phyloP scores from a whole-genome alignment of 257 asterid genomes.

The Solanum chmielewskii region DNA sequence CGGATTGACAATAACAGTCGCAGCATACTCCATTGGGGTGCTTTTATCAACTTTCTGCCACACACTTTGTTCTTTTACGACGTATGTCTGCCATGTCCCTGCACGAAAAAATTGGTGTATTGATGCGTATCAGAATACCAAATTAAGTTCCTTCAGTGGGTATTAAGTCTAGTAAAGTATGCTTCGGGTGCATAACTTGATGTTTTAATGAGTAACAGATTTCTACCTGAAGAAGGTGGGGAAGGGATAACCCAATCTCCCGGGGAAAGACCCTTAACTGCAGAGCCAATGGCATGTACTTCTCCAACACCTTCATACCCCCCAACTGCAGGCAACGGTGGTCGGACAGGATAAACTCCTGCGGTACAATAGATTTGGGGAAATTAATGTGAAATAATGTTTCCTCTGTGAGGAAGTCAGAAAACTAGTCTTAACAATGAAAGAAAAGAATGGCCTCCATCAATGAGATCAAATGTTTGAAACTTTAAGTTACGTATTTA shows the following conservation, averaged over 20 bases:
- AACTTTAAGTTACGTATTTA: not conserved
- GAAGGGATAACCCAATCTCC: constrained; percentile 96
- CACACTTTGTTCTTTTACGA: constrained; percentile 61
- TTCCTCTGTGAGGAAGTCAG: not conserved
- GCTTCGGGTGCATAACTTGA: not conserved
- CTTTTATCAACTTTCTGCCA: constrained; percentile 79
- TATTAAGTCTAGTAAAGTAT: not conserved
- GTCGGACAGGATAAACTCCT: constrained; percentile 97
- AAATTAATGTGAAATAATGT: not conserved
- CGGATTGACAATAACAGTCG: constrained; percentile 84
- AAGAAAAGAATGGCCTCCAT: not conserved
- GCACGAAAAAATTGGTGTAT: not conserved
- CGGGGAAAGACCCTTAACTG: constrained; percentile 47
- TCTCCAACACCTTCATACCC: constrained; percentile 99
- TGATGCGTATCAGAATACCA: not conserved
- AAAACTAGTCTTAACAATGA: not conserved
- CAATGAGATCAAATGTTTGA: not conserved
- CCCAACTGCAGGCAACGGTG: constrained; percentile 84
- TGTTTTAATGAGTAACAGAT: not conserved
- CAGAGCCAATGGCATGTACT: constrained; percentile 67
- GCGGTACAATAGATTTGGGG: not conserved
- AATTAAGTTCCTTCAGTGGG: not conserved
- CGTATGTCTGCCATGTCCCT: constrained; percentile 98
- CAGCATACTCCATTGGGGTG: constrained; percentile 82
- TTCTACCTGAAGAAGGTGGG: constrained; percentile 81